phyloP scores from a whole-genome alignment of 1,284 basidiomycete genomes.

The Ceratobasidium sp. region DNA sequence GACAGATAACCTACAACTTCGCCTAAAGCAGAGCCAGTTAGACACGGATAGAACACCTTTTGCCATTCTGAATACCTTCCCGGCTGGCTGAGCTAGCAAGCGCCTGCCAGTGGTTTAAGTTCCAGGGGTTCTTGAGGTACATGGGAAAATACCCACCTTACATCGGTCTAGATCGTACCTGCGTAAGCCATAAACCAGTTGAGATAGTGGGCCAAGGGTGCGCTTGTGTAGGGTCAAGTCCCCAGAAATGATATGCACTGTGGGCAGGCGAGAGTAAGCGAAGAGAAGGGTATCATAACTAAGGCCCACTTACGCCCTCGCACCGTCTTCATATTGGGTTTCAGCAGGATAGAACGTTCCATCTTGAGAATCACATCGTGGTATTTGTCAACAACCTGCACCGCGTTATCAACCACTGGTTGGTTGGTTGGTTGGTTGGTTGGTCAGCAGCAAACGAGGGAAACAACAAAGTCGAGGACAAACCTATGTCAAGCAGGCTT shows the following conservation, averaged over 20 bases:
- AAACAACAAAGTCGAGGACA: constrained; percentile 43
- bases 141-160: constrained; percentile 49
- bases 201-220: constrained; percentile 71
- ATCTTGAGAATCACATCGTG: constrained; percentile 66
- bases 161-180: constrained; percentile 71
- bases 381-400: constrained; percentile 71
- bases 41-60: background rate
- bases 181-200: constrained; percentile 68
- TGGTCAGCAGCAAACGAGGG: too few relatives aligned
- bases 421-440: background rate
- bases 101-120: background rate
- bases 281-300: background rate
- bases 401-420: constrained; percentile 67
- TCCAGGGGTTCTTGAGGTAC: background rate
- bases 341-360: constrained; percentile 65
- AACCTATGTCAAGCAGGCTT: constrained; percentile 67
- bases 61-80: constrained; percentile 19
- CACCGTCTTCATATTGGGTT: constrained; percentile 66
- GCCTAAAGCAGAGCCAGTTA: background rate
- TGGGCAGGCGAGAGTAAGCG: constrained; percentile 1
- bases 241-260: constrained; percentile 75
- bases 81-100: constrained; percentile 28
- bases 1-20: constrained; percentile 66
- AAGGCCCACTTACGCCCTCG: constrained; percentile 56
- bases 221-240: constrained; percentile 73